Conservation (phyloP, 495 filamentous ascomycete species). For the Penicillium bialowiezense region DNA sequence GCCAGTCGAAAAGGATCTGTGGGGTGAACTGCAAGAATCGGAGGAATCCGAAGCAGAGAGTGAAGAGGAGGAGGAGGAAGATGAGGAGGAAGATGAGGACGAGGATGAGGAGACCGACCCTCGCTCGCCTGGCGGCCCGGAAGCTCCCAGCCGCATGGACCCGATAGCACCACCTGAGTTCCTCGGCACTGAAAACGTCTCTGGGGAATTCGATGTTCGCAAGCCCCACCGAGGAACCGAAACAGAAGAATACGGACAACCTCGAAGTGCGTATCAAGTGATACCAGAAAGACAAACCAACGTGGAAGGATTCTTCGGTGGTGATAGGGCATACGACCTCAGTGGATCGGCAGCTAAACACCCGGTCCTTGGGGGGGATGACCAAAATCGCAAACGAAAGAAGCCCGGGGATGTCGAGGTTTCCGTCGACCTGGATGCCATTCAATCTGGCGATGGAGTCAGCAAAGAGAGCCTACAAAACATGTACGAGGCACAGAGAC, state of each 20-base stretch:
- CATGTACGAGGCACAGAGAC: constrained; percentile 73
- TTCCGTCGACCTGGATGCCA: constrained; percentile 75
- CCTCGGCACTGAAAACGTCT: constrained; percentile 66
- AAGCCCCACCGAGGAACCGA: constrained; percentile 84
- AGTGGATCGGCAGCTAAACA: constrained; percentile 49
- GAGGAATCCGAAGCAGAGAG: constrained; percentile 82
- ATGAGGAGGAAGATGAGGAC: constrained; percentile 69
- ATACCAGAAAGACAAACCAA: constrained; percentile 81
- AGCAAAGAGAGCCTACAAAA: constrained; percentile 63
- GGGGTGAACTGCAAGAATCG: constrained; percentile 88
- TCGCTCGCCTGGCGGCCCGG: constrained; percentile 72
- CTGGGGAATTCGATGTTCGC: constrained; percentile 86
- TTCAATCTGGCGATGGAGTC: constrained; percentile 69
- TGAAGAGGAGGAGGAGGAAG: constrained; percentile 64
- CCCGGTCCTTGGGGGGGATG: constrained; percentile 77
- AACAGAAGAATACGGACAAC: constrained; percentile 75
- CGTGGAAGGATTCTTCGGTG: constrained; percentile 91
- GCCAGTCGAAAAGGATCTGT: constrained; percentile 82
- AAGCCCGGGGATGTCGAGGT: constrained; percentile 95
- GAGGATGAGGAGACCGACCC: constrained; percentile 45
- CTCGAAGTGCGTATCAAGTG: constrained; percentile 80
- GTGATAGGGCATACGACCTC: constrained; percentile 89
- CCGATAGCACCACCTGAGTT: constrained; percentile 79
- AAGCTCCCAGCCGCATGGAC: constrained; percentile 77
- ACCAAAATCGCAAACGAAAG: constrained; percentile 80